These are phyloP conservation scores for Mycena floridula DNA, from an alignment of 768 basidiomycete species.

Conservation along the genomic window DNA sequence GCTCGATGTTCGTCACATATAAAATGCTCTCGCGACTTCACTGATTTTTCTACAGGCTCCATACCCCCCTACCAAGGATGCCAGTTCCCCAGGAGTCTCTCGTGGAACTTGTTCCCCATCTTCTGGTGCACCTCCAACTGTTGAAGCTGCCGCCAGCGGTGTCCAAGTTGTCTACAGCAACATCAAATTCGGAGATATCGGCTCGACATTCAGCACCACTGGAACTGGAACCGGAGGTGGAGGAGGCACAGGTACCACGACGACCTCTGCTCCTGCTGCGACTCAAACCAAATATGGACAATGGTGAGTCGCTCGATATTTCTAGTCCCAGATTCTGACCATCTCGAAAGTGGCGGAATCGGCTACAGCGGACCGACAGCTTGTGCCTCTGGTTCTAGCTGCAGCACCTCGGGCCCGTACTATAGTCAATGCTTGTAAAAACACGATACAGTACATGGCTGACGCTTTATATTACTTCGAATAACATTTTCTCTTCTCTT, in stretches of 20 bases:
- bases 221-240: conserved; percentile 1
- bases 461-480: too few relatives aligned
- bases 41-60: conserved; percentile 34
- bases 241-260: conserved; percentile 6
- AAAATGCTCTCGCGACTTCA: conserved; percentile 25
- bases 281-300: conserved; percentile 6
- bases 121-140: conserved; percentile 25
- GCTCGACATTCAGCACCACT: conserved; percentile 22
- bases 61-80: conserved; percentile 18
- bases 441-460: too few relatives aligned
- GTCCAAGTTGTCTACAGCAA: conserved; percentile 29
- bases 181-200: conserved; percentile 32
- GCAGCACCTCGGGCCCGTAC: conserved; percentile 6
- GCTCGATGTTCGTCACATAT: conserved; percentile 25
- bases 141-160: conserved; percentile 21
- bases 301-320: conserved; percentile 2
- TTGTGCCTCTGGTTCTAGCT: conserved; percentile 11
- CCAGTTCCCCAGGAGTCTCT: conserved; percentile 20
- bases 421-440: conserved; percentile 8
- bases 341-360: conserved; percentile 4
- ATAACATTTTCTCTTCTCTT: too few relatives aligned
- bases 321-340: background rate
- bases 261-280: conserved; percentile 2
- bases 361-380: conserved; percentile 13
- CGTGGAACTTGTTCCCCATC: conserved; percentile 31